phyloP scores from a whole-genome alignment of 345 rosid genomes.

The Camelina sativa region DNA sequence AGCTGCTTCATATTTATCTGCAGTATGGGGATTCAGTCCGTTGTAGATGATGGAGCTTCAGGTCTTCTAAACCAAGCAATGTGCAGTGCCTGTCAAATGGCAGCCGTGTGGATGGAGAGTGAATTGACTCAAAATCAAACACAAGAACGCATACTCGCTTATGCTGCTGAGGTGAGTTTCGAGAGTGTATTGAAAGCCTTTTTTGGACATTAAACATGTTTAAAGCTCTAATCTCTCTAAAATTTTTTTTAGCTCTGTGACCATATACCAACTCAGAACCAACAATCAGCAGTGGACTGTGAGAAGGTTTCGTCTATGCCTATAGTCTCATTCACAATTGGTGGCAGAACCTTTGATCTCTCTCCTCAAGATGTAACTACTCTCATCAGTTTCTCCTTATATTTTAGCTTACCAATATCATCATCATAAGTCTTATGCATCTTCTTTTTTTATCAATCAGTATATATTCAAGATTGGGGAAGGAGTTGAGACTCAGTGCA shows the following conservation, averaged over 20 bases:
- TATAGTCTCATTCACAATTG: conserved; percentile 72
- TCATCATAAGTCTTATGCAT: not conserved
- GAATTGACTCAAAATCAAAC: conserved; percentile 68
- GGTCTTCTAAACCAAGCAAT: conserved; percentile 52
- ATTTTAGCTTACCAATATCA: conserved; percentile 26
- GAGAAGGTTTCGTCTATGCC: conserved; percentile 68
- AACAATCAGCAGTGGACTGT: conserved; percentile 82
- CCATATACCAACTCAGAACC: conserved; percentile 81
- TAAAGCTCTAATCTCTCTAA: conserved; percentile 13
- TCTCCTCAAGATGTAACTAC: conserved; percentile 71
- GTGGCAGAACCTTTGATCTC: conserved; percentile 75
- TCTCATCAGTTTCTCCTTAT: conserved; percentile 24
- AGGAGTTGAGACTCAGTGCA: conserved; percentile 56
- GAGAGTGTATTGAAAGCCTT: not conserved
- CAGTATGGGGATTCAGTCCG: conserved; percentile 76
- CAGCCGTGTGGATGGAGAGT: conserved; percentile 90
- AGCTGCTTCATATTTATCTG: conserved; percentile 20
- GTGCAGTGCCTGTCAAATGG: conserved; percentile 88
- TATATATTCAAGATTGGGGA: conserved; percentile 65
- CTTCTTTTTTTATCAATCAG: conserved; percentile 39
- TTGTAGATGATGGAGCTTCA: conserved; percentile 55
- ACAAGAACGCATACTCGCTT: conserved; percentile 69
- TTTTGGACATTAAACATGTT: not conserved
- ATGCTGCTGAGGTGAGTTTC: conserved; percentile 64
- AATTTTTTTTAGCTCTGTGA: conserved; percentile 68